These are phyloP conservation scores for Backusella circina DNA, from an alignment of 192 early-diverging fungal genomes.

Conservation along the genomic window DNA sequence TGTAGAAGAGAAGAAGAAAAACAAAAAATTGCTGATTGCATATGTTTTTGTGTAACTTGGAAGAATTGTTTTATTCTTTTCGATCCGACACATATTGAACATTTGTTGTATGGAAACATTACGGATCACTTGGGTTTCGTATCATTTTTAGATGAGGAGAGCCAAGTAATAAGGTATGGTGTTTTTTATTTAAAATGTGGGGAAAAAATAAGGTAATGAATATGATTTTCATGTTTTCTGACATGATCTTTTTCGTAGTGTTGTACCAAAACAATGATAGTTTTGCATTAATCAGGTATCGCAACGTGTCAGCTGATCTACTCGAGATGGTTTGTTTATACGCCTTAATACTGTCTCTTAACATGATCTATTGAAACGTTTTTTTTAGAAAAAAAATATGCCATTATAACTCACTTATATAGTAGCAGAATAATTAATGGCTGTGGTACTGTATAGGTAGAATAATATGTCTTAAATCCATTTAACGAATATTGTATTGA, in stretches of 20 bases:
- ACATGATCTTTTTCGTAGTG: not conserved
- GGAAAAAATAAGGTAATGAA: not conserved
- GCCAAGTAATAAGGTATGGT: not conserved
- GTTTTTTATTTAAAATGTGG: not conserved
- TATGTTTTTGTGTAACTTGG: not conserved
- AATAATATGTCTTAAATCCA: no score
- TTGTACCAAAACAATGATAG: not conserved
- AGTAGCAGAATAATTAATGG: no score
- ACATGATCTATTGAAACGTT: not conserved
- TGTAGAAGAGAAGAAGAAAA: no score
- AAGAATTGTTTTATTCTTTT: not conserved
- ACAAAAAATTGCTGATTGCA: not conserved
- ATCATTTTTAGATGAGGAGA: not conserved
- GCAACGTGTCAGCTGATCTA: not conserved
- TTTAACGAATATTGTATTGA: no score
- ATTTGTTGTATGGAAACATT: not conserved
- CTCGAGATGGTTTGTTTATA: not conserved
- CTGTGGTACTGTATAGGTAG: no score
- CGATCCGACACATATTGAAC: not conserved
- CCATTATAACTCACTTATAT: no score
- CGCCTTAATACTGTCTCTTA: not conserved
- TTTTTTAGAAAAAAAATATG: not conserved
- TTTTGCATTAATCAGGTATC: not conserved
- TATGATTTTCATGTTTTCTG: not conserved
- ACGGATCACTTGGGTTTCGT: not conserved